Base-by-base conservation (phyloP, 2,329 filamentous ascomycete genomes). In the Furcasterigmium sp. region DNA sequence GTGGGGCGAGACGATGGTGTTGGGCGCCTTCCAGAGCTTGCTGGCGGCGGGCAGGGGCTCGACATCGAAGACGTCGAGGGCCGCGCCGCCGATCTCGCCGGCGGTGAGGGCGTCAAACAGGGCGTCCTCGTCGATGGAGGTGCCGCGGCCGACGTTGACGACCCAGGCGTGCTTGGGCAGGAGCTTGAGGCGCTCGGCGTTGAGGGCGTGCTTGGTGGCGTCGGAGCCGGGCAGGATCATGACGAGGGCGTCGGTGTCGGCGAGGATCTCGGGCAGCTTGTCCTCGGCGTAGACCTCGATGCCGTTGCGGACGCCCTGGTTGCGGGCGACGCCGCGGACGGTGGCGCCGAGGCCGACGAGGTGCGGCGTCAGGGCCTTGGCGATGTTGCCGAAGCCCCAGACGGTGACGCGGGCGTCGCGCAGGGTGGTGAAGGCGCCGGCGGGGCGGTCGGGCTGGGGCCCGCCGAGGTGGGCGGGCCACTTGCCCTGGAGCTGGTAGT, bases 381-480 rank as follows among this genome's bases (percentile, higher is more conserved):
- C 80, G 41, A 84, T 84, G 60, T 83, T 84, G 44, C 80, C 80
- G 53, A 79, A 84, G 10, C 80, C 80, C 80, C 80, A 84, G 53
- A 84, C 67, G 25, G 77, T 61, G 4, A 84, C 66, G 51, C 70
- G 70, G 6, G 80, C 78, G 46, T 75, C 76, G 30, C 76, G 69
- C 50, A 84, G 67, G 8, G 78, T 78, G 3, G 75, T 80, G 63
- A 84, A 84, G 10, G 67, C 62, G 37, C 69, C 73, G 41, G 66
- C 65, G 4, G 77, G 78, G 15, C 78, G 68, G 50, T 80, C 76
- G 9, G 76, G 75, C 62, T 80, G 76, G 8, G 78, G 68, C 0
- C 80, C 80, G 46, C 80, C 79, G 2, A 84, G 71, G 55, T 84
- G 79, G 3, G 57, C 67, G 0, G 80, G 76, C 80, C 80, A 84